Percentiles rank a stretch among this genome's conserved stretches.
Conservation (phyloP, 2,329 filamentous ascomycete genomes). For the Pseudogymnoascus sp. region DNA sequence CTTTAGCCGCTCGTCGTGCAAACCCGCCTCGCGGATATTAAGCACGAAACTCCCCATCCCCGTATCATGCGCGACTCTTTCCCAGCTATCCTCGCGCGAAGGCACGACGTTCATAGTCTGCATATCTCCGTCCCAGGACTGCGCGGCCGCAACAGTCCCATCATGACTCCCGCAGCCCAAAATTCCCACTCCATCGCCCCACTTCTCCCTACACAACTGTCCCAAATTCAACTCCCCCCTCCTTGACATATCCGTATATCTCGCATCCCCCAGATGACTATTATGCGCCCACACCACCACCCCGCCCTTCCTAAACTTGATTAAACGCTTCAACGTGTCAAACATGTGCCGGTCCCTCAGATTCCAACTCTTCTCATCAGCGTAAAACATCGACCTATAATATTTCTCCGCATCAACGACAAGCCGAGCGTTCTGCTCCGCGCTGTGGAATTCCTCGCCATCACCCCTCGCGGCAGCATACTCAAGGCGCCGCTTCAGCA, state of each 20-base stretch:
- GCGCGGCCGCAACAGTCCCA: constrained; percentile 43
- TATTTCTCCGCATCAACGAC: constrained; percentile 39
- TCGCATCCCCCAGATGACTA: constrained; percentile 44
- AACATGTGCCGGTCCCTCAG: constrained; percentile 45
- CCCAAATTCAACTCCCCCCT: constrained; percentile 42
- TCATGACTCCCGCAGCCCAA: constrained; percentile 41
- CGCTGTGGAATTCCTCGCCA: constrained; percentile 39
- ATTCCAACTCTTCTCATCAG: constrained; percentile 40
- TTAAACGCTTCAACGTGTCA: constrained; percentile 35
- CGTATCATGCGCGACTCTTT: constrained; percentile 39
- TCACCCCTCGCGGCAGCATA: constrained; percentile 24
- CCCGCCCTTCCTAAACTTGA: constrained; percentile 35
- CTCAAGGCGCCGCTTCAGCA: constrained; percentile 35
- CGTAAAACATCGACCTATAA: constrained; percentile 44
- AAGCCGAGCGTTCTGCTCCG: constrained; percentile 42
- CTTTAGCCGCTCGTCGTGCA: constrained; percentile 29
- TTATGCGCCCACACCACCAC: constrained; percentile 47
- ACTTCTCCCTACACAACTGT: constrained; percentile 39
- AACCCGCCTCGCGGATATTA: constrained; percentile 33
- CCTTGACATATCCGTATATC: constrained; percentile 40
- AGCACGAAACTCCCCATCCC: constrained; percentile 37
- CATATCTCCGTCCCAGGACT: constrained; percentile 43
- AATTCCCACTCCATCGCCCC: constrained; percentile 30
- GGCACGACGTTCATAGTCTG: constrained; percentile 39
- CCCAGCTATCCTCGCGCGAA: constrained; percentile 39